A percentile compares a stretch with the other conserved stretches of the same genome.
Conservation (phyloP, 257 asterid species). For the Salvia splendens region DNA sequence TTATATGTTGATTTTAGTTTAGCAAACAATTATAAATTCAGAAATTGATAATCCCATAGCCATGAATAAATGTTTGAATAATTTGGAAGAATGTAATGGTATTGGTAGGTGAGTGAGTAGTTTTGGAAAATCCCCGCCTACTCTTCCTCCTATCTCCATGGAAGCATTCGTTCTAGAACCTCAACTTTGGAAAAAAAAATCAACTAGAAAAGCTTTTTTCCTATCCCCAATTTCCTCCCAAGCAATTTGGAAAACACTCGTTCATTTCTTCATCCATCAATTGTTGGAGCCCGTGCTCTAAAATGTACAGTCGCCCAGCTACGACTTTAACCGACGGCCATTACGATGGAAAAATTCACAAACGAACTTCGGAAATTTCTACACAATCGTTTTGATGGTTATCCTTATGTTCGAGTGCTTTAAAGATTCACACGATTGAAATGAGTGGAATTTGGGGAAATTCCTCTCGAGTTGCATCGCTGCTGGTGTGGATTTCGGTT, state of each 20-base stretch:
- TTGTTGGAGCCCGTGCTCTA: constrained; percentile 26
- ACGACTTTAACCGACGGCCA: constrained; percentile 8
- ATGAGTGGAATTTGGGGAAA: constrained; percentile 71
- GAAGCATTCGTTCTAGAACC: constrained; percentile 42
- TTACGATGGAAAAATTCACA: background rate
- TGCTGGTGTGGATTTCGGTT: constrained; percentile 50
- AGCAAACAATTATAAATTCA: too few relatives aligned
- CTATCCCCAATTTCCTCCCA: constrained; percentile 22
- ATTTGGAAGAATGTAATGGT: too few relatives aligned
- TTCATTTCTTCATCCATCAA: constrained; percentile 29
- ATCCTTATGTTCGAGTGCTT: constrained; percentile 40
- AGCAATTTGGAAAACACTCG: background rate
- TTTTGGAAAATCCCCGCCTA: constrained; percentile 91
- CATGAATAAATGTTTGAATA: too few relatives aligned
- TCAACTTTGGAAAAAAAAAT: constrained; percentile 36
- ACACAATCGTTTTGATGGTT: constrained; percentile 35
- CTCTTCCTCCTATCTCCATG: constrained; percentile 64
- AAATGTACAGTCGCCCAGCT: background rate
- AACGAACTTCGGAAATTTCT: background rate
- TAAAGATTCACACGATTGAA: constrained; percentile 46
- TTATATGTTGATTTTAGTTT: too few relatives aligned
- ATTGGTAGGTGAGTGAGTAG: too few relatives aligned
- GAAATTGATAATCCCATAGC: too few relatives aligned
- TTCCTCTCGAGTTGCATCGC: constrained; percentile 57
- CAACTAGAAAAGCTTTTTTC: constrained; percentile 39